Evolutionary conservation across 495 filamentous ascomycete species (phyloP), one percentile per base, ranked within the genome.

Genomic region (Talaromyces trachyspermus): DNA sequence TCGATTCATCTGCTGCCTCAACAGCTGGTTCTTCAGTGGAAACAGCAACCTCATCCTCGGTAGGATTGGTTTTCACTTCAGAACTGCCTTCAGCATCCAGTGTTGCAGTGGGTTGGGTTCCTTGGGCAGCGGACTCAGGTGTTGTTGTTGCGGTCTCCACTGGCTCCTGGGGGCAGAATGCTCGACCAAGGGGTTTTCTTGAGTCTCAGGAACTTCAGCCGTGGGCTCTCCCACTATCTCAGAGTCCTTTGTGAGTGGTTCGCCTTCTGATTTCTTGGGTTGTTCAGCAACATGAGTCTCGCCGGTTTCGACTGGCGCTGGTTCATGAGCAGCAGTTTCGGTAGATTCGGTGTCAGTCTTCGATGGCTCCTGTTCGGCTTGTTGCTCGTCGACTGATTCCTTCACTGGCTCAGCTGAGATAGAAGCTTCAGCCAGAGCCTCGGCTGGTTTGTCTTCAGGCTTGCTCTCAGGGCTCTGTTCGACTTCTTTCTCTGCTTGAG

Each of bases 11-110:
- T n/a, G n/a, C n/a, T n/a, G n/a, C n/a, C n/a, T n/a, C n/a, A n/a
- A n/a, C 35, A n/a, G 25, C 47, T 29, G 36, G 37, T 26, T 29
- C 17, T 32, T 49, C 47, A 4, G 30, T n/a, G 5, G 15, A 27
- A 20, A 14, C 27, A 9, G 36, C 3, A n/a, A 18, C 10, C 12
- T 40, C 19, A 12, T 18, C 4, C 26, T 49, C 47, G 2, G 25
- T 10, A 14, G 12, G 18, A 15, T 30, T 22, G n/a, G 26, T 18
- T 5, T n/a, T n/a, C n/a, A n/a, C n/a, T n/a, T n/a, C n/a, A n/a
- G n/a, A n/a, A n/a, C n/a, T n/a, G n/a, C n/a, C n/a, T n/a, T n/a
- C n/a, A n/a, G n/a, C n/a, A n/a, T n/a, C n/a, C n/a, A n/a, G n/a
- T n/a, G n/a, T n/a, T n/a, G n/a, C n/a, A n/a, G n/a, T n/a, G n/a